Base-by-base conservation (phyloP, 768 basidiomycete genomes). In the Mycena olivaceomarginata region DNA sequence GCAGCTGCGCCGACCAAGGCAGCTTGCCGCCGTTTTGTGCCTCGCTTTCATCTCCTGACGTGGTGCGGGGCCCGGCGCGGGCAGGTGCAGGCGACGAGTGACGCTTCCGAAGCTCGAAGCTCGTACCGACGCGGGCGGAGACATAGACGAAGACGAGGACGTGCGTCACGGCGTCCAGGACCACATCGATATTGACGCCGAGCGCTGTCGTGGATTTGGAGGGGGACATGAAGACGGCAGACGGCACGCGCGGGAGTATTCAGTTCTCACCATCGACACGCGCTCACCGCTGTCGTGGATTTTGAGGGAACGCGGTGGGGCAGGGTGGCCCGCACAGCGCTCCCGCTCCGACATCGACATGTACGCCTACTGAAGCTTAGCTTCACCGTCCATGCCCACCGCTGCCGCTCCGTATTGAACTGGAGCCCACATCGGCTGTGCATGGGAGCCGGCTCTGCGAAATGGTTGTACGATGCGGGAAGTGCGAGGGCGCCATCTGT, bases 1-100 rank as follows among this genome's bases (percentile, higher is more conserved):
- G 31, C 4, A 4, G 53, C 22, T 56, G 6, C 53, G 53, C 25
- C 53, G 53, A 56, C 53, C 53, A 56, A 62, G 60, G 18, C 60
- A 37, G 10, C 57, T 59, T 20, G 57, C 53, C 53, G 22, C 53
- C 18, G 48, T 13, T 18, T 51, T 18, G 48, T 37, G n/a, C 53
- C n/a, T 22, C 53, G 53, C 53, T 62, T 3, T 62, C 60, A 62
- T 62, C 37, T 62, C 60, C 60, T 62, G 60, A 62, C 5, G 39
- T 62, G 60, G 57, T 37, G 57, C 3, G 13, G 31, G 57, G 37
- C 60, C 15, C 60, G 60, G 60, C 60, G 39, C 60, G 39, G 60
- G 37, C 60, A 62, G 60, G 39, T 62, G 60, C 60, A 62, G 31
- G 60, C 60, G 16, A 62, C 60, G 37, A 39, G 60, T 62, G 4